A percentile compares a stretch with the other conserved stretches of the same genome.
Conservation (phyloP, 331 rosid genomes). For the Pyrus hybrid region DNA sequence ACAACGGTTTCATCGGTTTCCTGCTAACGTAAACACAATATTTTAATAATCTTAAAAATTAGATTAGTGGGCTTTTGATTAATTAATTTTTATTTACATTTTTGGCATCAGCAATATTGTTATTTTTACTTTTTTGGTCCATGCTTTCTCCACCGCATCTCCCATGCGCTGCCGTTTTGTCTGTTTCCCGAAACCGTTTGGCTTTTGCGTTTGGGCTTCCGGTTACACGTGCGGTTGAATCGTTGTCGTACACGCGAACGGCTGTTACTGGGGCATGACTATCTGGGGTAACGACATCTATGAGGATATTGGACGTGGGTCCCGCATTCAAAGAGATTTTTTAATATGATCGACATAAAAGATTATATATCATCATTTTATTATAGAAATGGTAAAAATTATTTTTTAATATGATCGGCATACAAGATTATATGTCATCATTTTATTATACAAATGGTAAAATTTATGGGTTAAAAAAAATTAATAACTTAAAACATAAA, state of each 20-base stretch:
- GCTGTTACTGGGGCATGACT: not conserved
- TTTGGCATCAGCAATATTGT: not conserved
- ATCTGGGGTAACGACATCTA: not conserved
- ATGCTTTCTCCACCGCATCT: not conserved
- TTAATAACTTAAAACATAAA: no score
- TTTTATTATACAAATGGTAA: no score
- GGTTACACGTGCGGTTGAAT: slow-evolving; percentile 28
- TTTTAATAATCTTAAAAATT: no score
- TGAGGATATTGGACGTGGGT: not conserved
- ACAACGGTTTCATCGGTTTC: slow-evolving; percentile 3
- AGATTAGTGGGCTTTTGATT: not conserved
- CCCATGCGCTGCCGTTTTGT: slow-evolving; percentile 5
- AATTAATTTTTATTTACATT: not conserved
- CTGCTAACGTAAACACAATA: not conserved
- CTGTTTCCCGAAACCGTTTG: slow-evolving; percentile 12
- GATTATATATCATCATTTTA: fast-evolving
- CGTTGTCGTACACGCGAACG: slow-evolving; percentile 24
- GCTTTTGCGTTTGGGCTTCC: not conserved
- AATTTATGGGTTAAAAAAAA: fast-evolving
- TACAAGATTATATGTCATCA: no score
- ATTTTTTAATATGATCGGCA: no score
- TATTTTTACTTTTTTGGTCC: not conserved
- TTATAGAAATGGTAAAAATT: fast-evolving
- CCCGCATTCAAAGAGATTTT: not conserved
- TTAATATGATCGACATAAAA: fast-evolving